A percentile compares a stretch with the other conserved stretches of the same genome.
Evolutionary conservation across 2,329 filamentous ascomycete species (phyloP).

Genomic region (Moelleriella libera): DNA sequence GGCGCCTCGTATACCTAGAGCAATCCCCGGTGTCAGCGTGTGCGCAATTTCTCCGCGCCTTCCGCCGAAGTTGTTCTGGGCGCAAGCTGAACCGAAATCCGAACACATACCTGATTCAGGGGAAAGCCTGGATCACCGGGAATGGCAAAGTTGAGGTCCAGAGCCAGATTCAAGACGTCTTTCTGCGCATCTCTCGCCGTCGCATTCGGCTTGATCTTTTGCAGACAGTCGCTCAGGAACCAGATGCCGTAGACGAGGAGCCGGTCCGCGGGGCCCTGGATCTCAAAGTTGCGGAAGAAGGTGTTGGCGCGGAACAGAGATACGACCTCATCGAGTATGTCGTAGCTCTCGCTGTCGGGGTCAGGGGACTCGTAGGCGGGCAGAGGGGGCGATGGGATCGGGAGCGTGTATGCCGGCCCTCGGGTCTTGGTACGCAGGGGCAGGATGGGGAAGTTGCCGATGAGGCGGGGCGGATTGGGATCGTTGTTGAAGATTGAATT

Average conservation of each 20-base stretch:
- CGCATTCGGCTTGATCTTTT: constrained; percentile 70
- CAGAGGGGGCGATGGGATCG: constrained; percentile 40
- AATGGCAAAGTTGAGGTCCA: constrained; percentile 86
- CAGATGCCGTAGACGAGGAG: constrained; percentile 94
- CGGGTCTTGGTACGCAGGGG: constrained; percentile 90
- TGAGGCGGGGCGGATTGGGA: constrained; percentile 45
- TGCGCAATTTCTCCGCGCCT: not conserved
- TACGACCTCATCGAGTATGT: constrained; percentile 88
- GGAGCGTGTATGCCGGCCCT: constrained; percentile 83
- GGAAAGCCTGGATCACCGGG: constrained; percentile 89
- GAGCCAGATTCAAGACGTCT: constrained; percentile 78
- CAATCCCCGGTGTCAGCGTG: not conserved
- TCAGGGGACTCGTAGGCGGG: constrained; percentile 52
- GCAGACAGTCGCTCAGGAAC: constrained; percentile 81
- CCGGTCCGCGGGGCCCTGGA: constrained; percentile 88
- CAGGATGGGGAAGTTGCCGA: constrained; percentile 89
- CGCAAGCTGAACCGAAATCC: not conserved
- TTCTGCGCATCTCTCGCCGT: constrained; percentile 44
- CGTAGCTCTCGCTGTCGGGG: constrained; percentile 83
- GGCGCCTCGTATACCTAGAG: constrained; percentile 75
- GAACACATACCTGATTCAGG: constrained; percentile 58
- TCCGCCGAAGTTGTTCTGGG: not conserved
- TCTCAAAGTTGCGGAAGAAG: constrained; percentile 98
- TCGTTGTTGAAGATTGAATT: constrained; percentile 91
- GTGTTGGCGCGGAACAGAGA: constrained; percentile 93